Percentiles rank a stretch among this genome's conserved stretches.
phyloP scores from a whole-genome alignment of 2,329 filamentous ascomycete species.

The Penicillium sp. region DNA sequence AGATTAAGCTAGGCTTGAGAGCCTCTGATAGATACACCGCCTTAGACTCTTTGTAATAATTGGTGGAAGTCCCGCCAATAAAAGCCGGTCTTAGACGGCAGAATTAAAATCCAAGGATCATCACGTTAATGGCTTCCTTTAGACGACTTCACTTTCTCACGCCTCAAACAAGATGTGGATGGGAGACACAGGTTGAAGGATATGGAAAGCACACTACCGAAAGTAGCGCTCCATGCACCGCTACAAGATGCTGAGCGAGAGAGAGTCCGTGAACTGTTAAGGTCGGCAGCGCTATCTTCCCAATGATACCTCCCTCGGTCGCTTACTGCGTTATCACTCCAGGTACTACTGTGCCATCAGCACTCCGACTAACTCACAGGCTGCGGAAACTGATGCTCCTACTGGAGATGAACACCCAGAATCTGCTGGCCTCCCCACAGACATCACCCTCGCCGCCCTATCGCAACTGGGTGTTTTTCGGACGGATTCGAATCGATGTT shows the following conservation, averaged over 20 bases:
- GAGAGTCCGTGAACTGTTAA: neutral
- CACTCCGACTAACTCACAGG: neutral
- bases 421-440: neutral
- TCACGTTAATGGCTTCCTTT: neutral
- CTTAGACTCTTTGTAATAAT: neutral
- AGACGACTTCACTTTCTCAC: neutral
- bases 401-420: neutral
- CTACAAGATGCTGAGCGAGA: neutral
- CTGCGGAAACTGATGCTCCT: neutral
- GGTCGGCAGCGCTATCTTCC: neutral
- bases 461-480: neutral
- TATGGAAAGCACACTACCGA: neutral
- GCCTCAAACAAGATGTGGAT: neutral
- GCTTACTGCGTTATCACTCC: neutral
- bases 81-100: neutral
- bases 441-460: neutral
- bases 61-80: neutral
- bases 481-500: neutral
- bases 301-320: neutral
- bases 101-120: neutral
- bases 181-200: neutral
- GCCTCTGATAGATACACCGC: neutral
- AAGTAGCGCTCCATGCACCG: neutral
- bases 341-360: neutral
- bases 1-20: neutral